Base-by-base conservation (phyloP, 116 monocot species). In the Papilionanthe hybrid region DNA sequence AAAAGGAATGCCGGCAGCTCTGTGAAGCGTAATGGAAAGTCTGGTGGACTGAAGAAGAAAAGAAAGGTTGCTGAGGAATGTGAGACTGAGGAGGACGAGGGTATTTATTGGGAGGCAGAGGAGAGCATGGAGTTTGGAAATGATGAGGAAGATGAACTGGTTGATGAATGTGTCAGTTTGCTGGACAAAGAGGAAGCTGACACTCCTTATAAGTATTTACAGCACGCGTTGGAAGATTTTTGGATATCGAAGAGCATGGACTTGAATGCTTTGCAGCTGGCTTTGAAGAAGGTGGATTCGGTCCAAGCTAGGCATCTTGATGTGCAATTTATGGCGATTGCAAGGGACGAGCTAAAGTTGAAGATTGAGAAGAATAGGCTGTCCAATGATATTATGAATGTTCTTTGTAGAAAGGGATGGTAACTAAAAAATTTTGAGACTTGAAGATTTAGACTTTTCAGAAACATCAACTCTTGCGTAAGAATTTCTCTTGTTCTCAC, bases 221-320 rank as follows among this genome's bases (percentile, higher is more conserved):
- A 44, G n/a, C 22, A n/a, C n/a, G 73, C 22, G 7, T 44, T 73
- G 73, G 43, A 73, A 22, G 73, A 7, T 1, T 73, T 73, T 8
- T 73, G 73, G 73, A 22, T n/a, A 43, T 43, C 18, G 5, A 73
- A 44, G 44, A 73, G 44, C 20, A 43, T 73, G 43, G 9, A 73
- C 73, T n/a, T 73, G 73, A 73, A 73, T 44, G 13, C 17, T 44
- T 73, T 43, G 44, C 42, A 73, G n/a, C 18, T 43, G 44, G 43
- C 73, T 20, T 2, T 73, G 44, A n/a, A 73, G 44, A 42, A n/a
- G 18, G 43, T 73, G 42, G 73, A 73, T 73, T 37, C 73, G n/a
- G 44, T 73, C 44, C 44, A 73, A 73, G 73, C 73, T 45, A 73
- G 44, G n/a, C n/a, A 44, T 73, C 29, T 73, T 42, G 44, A 73